Conservation (phyloP, 257 asterid species). For the Cordia subcordata region DNA sequence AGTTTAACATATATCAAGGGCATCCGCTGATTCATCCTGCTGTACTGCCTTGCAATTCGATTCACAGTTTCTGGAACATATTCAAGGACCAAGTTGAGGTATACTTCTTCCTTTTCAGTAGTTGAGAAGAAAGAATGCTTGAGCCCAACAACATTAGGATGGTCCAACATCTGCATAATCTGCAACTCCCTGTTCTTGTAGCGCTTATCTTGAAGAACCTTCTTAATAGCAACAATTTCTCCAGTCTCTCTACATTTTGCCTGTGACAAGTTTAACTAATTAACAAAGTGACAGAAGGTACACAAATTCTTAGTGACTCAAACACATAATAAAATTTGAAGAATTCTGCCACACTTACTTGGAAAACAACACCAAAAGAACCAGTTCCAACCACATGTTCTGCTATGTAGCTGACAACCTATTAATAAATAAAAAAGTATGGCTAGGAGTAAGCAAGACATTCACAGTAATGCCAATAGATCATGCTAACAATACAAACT, state of each 20-base stretch:
- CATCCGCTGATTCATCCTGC: conserved; percentile 85
- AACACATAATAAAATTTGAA: conserved; percentile 5
- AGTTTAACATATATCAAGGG: conserved; percentile 90
- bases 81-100: conserved; percentile 92
- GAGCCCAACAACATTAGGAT: conserved; percentile 87
- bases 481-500: conserved; percentile 20
- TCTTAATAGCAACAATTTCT: conserved; percentile 93
- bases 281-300: conserved; percentile 6
- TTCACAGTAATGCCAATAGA: conserved; percentile 11
- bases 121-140: conserved; percentile 91
- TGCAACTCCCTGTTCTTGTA: conserved; percentile 95
- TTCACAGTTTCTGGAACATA: conserved; percentile 93
- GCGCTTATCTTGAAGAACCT: conserved; percentile 98
- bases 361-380: conserved; percentile 93
- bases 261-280: conserved; percentile 36
- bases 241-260: conserved; percentile 96
- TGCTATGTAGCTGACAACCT: conserved; percentile 88
- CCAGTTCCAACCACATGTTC: conserved; percentile 98
- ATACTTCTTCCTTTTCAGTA: conserved; percentile 85
- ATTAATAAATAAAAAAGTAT: conserved; percentile 32
- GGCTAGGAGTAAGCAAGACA: neutral
- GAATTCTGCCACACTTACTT: conserved; percentile 46
- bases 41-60: conserved; percentile 90
- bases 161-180: conserved; percentile 98
- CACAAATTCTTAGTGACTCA: neutral